phyloP scores from a whole-genome alignment of 1,284 basidiomycete genomes.

The Phaffia rhodozyma region DNA sequence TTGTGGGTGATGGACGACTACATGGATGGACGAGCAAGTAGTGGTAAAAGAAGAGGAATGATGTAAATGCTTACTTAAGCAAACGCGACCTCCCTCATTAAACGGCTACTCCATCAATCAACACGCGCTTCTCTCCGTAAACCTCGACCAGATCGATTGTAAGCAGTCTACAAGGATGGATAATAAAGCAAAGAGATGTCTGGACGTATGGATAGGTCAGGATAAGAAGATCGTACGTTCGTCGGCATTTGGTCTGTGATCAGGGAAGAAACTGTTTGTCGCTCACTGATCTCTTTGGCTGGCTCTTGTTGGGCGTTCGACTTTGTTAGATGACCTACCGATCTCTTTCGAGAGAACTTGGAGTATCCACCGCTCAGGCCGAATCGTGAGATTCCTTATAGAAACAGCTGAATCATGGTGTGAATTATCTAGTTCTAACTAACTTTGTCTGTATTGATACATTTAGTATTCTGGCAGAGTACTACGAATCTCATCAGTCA shows the following conservation, averaged over 20 bases:
- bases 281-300: background rate
- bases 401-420: no score
- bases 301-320: background rate
- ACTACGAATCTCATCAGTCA: background rate
- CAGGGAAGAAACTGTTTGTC: background rate
- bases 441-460: background rate
- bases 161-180: background rate
- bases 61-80: no score
- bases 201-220: background rate
- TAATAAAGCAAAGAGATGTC: background rate
- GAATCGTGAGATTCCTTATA: background rate
- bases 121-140: no score
- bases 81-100: no score
- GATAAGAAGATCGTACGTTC: conserved; percentile 1
- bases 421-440: background rate
- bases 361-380: background rate
- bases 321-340: conserved; percentile 1
- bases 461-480: background rate
- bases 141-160: background rate
- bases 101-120: no score
- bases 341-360: background rate
- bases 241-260: background rate
- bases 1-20: no score
- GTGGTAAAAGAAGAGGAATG: no score
- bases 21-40: no score